Base-by-base conservation (phyloP, 2,329 filamentous ascomycete species). In the Acarospora socialis region DNA sequence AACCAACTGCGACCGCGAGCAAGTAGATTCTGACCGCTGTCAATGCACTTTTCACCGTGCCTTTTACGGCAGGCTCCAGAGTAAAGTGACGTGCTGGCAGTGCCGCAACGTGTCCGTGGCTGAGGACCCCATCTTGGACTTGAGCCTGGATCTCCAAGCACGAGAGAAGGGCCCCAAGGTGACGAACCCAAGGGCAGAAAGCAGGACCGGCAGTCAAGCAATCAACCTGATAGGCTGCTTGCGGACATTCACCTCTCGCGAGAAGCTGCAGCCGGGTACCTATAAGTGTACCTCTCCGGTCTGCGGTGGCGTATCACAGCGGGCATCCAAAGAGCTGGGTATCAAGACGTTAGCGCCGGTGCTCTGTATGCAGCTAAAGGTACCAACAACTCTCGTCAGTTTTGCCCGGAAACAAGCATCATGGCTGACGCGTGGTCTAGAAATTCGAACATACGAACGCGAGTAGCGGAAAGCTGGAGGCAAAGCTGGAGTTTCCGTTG, bases 31-130 rank as follows among this genome's bases (percentile, higher is more conserved):
- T 12, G 53, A 55, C 30, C 58, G 49, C 43, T 95, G 90, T 61
- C 72, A 77, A 37, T 98, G 87, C 55, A 81, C 95, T 46, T 79
- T 95, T 44, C 90, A 95, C 53, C 81, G 87, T 50, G 86, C 82
- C 0, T 94, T 94, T 49, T 92, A 87, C 52, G 90, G 90, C 38
- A 87, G 92, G 51, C 72, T 92, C 38, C 81, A 82, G 46, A 90
- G 78, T 49, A 87, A 80, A 13, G 87, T 92, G 22, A 93, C 82
- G 12, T 98, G 87, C 55, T 78, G 83, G 48, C 80, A 78, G 46
- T 95, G 87, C 55, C 68, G 75, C 36, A 86, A 84, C 43, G 72
- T 78, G 14, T 92, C 81, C 2, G 77, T 79, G 39, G 77, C 83
- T 1, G 71, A 83, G 24, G 83, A 95, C 49, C 86, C 83, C 0